Base-by-base conservation (phyloP, 257 asterid genomes). In the Fraxinus americana region DNA sequence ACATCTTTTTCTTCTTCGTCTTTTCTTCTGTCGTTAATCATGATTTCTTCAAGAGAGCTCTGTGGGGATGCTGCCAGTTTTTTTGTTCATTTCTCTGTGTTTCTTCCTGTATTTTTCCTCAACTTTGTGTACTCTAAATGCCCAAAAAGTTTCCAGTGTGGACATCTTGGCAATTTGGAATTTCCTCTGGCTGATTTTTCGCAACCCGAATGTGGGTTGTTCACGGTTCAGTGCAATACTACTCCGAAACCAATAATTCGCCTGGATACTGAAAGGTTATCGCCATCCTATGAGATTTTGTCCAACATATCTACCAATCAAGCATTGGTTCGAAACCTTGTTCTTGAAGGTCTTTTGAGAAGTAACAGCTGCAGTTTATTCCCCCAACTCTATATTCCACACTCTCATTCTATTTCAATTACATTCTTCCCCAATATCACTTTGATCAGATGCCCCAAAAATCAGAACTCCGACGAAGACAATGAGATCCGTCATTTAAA, bases 171-270 rank as follows among this genome's bases (percentile, higher is more conserved):
- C 30, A 1, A 32, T 57, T 59, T 90, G 5, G 57, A 27, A 13
- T 85, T 82, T 23, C 91, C 96, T 3, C 76, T 84, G 63, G 7
- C 83, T 7, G 3, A 29, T 19, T 1, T 3, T 3, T 1, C 30
- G 0, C 38, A 19, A 10, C 72, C 79, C 1, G 67, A 45, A 0
- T 91, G 92, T 25, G 92, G 94, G 7, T 59, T 88, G 52, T 78
- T 81, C 79, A 7, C 43, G 41, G 71, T 88, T 45, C 23, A 75
- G 7, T 54, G 79, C 29, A 3, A 69, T n/a, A 27, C 27, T 21
- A 3, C 29, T 1, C 38, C 36, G 30, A 0, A 10, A 38, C 90
- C 88, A 41, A 57, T 0, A 5, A 21, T 91, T 27, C 75, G 74
- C 72, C 35, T 89, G 3, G 63, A 38, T 27, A 14, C 45, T 27